Conservation (phyloP, 2,329 filamentous ascomycete species). For the Xylariaceae sp. region DNA sequence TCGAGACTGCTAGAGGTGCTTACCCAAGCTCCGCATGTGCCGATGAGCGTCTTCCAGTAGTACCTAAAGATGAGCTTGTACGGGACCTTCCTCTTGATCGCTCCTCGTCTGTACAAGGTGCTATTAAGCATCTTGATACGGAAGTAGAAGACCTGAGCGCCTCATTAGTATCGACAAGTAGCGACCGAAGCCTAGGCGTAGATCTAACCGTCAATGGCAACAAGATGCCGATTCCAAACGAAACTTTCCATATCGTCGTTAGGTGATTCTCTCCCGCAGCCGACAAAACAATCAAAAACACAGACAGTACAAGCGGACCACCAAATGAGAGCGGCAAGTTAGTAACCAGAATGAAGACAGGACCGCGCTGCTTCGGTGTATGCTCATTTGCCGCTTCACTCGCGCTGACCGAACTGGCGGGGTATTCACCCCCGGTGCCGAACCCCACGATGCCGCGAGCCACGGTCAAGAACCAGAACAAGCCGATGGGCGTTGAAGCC, state of each 20-base stretch:
- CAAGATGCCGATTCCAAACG: slow-evolving; percentile 10
- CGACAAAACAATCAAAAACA: slow-evolving; percentile 7
- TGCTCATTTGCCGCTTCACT: slow-evolving; percentile 12
- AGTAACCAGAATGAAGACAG: slow-evolving; percentile 12
- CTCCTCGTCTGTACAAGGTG: slow-evolving; percentile 10
- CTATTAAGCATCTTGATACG: slow-evolving; percentile 15
- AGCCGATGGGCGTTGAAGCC: slow-evolving; percentile 8
- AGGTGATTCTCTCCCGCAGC: slow-evolving; percentile 8
- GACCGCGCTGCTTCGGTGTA: slow-evolving; percentile 6
- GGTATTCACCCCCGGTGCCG: slow-evolving; percentile 13
- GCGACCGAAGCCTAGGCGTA: background rate
- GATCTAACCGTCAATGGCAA: slow-evolving; percentile 9
- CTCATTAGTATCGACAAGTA: background rate
- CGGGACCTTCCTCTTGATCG: slow-evolving; percentile 10
- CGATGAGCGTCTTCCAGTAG: slow-evolving; percentile 13
- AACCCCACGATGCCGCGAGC: slow-evolving; percentile 10
- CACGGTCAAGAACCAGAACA: slow-evolving; percentile 13
- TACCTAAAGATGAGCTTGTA: slow-evolving; percentile 9
- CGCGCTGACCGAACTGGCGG: slow-evolving; percentile 12
- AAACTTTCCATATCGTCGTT: slow-evolving; percentile 11
- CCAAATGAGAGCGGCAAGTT: slow-evolving; percentile 11
- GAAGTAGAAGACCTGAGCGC: slow-evolving; percentile 10
- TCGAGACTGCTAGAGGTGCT: too few relatives aligned
- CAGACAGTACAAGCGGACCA: slow-evolving; percentile 7
- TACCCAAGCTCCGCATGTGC: slow-evolving; percentile 10